These are phyloP conservation scores for Starmera amethionina DNA, from an alignment of 805 yeast species.

Conservation along the genomic window DNA sequence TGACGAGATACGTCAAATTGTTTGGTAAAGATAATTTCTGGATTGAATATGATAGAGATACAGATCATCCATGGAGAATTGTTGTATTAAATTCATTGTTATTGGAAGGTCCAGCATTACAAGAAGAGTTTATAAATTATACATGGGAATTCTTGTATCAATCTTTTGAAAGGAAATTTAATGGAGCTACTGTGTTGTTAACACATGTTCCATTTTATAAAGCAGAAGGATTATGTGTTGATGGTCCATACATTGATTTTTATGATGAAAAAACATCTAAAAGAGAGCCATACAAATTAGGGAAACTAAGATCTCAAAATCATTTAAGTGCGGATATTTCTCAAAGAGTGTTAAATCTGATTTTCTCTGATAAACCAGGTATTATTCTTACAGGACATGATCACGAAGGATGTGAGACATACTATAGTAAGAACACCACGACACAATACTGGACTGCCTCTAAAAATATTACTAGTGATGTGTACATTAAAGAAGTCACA, in stretches of 20 bases:
- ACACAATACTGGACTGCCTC: slow-evolving; percentile 51
- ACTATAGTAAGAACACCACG: slow-evolving; percentile 38
- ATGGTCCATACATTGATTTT: slow-evolving; percentile 68
- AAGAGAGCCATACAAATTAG: slow-evolving; percentile 56
- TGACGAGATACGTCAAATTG: slow-evolving; percentile 61
- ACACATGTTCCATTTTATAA: slow-evolving; percentile 91
- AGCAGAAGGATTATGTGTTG: slow-evolving; percentile 71
- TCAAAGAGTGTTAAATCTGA: slow-evolving; percentile 57
- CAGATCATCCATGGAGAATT: slow-evolving; percentile 71
- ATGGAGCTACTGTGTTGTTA: slow-evolving; percentile 72
- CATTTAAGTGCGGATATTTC: slow-evolving; percentile 63
- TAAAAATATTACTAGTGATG: slow-evolving; percentile 24
- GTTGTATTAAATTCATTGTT: slow-evolving; percentile 81
- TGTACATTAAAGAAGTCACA: slow-evolving; percentile 63
- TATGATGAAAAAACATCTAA: slow-evolving; percentile 38
- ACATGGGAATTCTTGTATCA: slow-evolving; percentile 69
- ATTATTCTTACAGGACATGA: slow-evolving; percentile 90
- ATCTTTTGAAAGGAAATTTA: slow-evolving; percentile 43
- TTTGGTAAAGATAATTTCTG: slow-evolving; percentile 86
- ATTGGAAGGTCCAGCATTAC: slow-evolving; percentile 84
- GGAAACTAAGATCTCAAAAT: slow-evolving; percentile 74
- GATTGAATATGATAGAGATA: slow-evolving; percentile 54
- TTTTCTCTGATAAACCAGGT: slow-evolving; percentile 68
- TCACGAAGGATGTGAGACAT: slow-evolving; percentile 83
- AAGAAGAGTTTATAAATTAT: slow-evolving; percentile 53